Percentiles rank a stretch among this genome's conserved stretches.
Conservation (phyloP, 2,329 filamentous ascomycete species). For the Sarocladium brachiariae region DNA sequence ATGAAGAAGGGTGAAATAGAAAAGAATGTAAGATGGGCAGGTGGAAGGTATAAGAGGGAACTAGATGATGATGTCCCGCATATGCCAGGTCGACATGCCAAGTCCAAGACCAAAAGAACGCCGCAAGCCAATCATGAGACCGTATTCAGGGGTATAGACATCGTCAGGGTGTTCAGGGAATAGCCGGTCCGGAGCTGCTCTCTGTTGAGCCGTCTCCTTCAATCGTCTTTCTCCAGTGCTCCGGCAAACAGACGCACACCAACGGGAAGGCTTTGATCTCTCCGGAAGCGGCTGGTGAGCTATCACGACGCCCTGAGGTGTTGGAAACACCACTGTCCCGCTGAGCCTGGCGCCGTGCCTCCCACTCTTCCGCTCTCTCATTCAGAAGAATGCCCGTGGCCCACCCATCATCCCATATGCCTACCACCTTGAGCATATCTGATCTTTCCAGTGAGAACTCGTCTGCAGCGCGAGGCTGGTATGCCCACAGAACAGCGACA, state of each 20-base stretch:
- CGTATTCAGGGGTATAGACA: conserved; percentile 20
- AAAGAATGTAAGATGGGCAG: background rate
- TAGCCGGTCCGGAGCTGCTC: conserved; percentile 36
- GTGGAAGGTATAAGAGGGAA: background rate
- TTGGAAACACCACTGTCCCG: conserved; percentile 92
- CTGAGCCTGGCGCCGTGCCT: conserved; percentile 66
- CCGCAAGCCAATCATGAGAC: conserved; percentile 12
- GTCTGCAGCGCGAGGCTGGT: conserved; percentile 86
- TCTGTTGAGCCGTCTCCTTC: conserved; percentile 76
- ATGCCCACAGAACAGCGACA: conserved; percentile 91
- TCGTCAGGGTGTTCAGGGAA: conserved; percentile 13
- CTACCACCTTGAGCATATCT: conserved; percentile 96
- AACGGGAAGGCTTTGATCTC: conserved; percentile 98
- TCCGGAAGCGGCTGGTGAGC: conserved; percentile 57
- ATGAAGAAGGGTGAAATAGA: background rate
- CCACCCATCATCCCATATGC: conserved; percentile 99
- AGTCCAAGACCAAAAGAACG: conserved; percentile 3
- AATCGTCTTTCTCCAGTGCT: conserved; percentile 95
- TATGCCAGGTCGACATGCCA: conserved; percentile 3
- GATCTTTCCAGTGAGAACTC: conserved; percentile 91
- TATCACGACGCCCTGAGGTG: conserved; percentile 56
- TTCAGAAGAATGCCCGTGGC: conserved; percentile 82
- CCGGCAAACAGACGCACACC: conserved; percentile 89
- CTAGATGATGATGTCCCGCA: conserved; percentile 3
- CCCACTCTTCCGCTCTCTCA: conserved; percentile 84